A percentile compares a stretch with the other conserved stretches of the same genome.
Evolutionary conservation across 306 rosid genomes (phyloP).

Genomic region (Pyrus communis): DNA sequence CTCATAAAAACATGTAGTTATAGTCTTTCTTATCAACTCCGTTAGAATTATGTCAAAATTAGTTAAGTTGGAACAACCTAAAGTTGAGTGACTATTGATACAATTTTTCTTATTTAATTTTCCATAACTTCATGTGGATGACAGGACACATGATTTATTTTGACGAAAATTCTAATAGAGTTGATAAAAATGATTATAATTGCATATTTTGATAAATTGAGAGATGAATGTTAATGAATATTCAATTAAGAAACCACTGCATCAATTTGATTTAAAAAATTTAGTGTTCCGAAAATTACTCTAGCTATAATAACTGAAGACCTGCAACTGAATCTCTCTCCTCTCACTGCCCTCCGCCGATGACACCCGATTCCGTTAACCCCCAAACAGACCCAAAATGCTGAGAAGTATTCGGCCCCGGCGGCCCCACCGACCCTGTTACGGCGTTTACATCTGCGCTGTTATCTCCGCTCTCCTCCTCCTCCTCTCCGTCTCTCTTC

Average conservation of each 20-base stretch:
- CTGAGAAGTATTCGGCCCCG: constrained; percentile 46
- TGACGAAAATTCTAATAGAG: too few species aligned
- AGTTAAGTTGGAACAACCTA: too few species aligned
- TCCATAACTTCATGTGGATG: too few species aligned
- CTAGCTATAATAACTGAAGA: background rate
- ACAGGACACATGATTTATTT: too few species aligned
- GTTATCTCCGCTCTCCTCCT: constrained; percentile 55
- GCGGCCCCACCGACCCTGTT: constrained; percentile 54
- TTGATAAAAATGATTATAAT: fast-evolving
- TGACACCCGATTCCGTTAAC: background rate
- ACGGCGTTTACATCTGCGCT: constrained; percentile 63
- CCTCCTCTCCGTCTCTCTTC: constrained; percentile 70
- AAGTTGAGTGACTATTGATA: fast-evolving
- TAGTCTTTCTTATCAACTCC: fast-evolving
- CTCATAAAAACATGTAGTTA: too few species aligned
- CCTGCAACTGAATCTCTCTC: background rate
- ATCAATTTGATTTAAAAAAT: too few species aligned
- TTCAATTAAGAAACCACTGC: too few species aligned
- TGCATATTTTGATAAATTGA: too few species aligned
- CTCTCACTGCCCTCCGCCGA: background rate
- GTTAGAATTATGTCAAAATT: too few species aligned
- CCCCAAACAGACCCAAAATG: constrained; percentile 24
- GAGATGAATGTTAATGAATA: fast-evolving
- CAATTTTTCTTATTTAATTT: too few species aligned
- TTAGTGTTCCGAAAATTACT: too few species aligned